Percentiles rank a stretch among this genome's conserved stretches.
Evolutionary conservation across 2,329 filamentous ascomycete genomes (phyloP).

Genomic region (Colletotrichum falcatum): DNA sequence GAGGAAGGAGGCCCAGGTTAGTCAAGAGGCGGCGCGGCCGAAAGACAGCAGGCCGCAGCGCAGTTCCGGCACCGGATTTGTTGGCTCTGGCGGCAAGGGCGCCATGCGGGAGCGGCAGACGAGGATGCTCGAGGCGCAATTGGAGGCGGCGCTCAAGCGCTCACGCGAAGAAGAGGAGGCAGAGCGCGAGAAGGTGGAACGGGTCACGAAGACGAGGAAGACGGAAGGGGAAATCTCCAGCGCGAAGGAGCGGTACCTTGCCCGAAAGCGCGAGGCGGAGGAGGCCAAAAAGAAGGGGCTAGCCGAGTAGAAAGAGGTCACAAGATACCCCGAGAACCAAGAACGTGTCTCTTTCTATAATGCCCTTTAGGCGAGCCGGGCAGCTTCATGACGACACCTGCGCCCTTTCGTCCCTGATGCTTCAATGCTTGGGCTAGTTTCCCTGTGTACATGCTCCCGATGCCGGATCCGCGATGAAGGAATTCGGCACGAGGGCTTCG

Average conservation of each 20-base stretch:
- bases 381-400: conserved; percentile 1
- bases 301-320: conserved; percentile 43
- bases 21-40: conserved; percentile 43
- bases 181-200: conserved; percentile 70
- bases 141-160: conserved; percentile 79
- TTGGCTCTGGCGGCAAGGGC: conserved; percentile 66
- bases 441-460: conserved; percentile 18
- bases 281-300: conserved; percentile 70
- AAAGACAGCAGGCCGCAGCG: conserved; percentile 29
- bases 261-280: conserved; percentile 79
- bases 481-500: not conserved
- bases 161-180: conserved; percentile 76
- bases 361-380: not conserved
- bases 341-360: conserved; percentile 13
- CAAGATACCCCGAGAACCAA: conserved; percentile 47
- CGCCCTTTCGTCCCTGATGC: conserved; percentile 3
- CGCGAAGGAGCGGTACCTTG: conserved; percentile 83
- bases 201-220: conserved; percentile 80
- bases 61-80: conserved; percentile 49
- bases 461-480: conserved; percentile 4
- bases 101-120: conserved; percentile 82
- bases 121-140: conserved; percentile 81
- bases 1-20: conserved; percentile 66
- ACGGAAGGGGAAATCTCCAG: conserved; percentile 80
- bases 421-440: not conserved